These are phyloP conservation scores for Chaetomium fimeti DNA, from an alignment of 495 filamentous ascomycete species.

Conservation along the genomic window DNA sequence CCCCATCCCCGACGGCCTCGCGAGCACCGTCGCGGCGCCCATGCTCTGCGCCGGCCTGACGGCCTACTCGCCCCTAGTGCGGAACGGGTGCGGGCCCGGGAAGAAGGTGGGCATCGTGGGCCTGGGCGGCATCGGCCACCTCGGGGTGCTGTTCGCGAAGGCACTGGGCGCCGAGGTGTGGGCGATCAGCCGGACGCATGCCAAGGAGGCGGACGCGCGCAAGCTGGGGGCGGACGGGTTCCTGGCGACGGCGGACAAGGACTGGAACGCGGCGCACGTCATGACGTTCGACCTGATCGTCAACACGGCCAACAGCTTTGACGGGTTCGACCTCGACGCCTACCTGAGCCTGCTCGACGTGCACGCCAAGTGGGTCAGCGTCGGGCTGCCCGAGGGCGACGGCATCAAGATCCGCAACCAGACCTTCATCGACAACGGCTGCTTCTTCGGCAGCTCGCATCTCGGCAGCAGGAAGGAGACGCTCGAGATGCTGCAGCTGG, in stretches of 20 bases:
- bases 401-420: slow-evolving; percentile 72
- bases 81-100: slow-evolving; percentile 70
- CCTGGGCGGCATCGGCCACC: slow-evolving; percentile 70
- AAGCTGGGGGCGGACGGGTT: slow-evolving; percentile 74
- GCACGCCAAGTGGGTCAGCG: slow-evolving; percentile 77
- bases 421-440: slow-evolving; percentile 72
- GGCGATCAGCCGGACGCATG: slow-evolving; percentile 65
- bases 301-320: slow-evolving; percentile 55
- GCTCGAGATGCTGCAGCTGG: slow-evolving; percentile 77
- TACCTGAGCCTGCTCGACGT: slow-evolving; percentile 81
- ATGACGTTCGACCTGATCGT: slow-evolving; percentile 62
- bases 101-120: slow-evolving; percentile 78
- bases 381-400: slow-evolving; percentile 81
- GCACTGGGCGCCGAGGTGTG: slow-evolving; percentile 69
- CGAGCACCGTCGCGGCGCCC: slow-evolving; percentile 67
- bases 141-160: slow-evolving; percentile 68
- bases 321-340: slow-evolving; percentile 58
- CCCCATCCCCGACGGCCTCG: slow-evolving; percentile 73
- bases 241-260: slow-evolving; percentile 63
- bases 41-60: slow-evolving; percentile 91
- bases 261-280: slow-evolving; percentile 58
- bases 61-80: slow-evolving; percentile 72
- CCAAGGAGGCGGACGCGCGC: slow-evolving; percentile 66
- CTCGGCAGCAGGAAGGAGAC: slow-evolving; percentile 79
- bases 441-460: slow-evolving; percentile 77